Percentiles rank a stretch among this genome's conserved stretches.
phyloP scores from a whole-genome alignment of 768 basidiomycete genomes.

The Calocybe indica region DNA sequence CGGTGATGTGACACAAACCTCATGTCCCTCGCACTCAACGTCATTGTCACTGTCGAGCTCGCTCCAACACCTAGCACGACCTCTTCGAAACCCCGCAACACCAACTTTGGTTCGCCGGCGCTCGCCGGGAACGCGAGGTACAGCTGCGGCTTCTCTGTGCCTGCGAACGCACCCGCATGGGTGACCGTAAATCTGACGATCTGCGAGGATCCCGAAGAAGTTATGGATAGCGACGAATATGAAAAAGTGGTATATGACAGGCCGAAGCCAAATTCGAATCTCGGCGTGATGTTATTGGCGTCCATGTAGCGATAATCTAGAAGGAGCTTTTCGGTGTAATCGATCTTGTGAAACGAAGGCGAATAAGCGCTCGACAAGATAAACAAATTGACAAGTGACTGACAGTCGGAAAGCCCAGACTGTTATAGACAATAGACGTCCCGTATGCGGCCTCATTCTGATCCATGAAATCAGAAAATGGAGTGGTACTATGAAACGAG shows the following conservation, averaged over 20 bases:
- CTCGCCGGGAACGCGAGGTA: conserved; percentile 44
- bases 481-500: neutral
- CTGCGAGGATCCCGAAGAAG: conserved; percentile 24
- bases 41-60: conserved; percentile 28
- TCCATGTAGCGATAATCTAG: conserved; percentile 70
- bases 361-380: neutral
- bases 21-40: conserved; percentile 33
- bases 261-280: conserved; percentile 68
- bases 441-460: conserved; percentile 35
- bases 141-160: conserved; percentile 48
- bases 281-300: conserved; percentile 41
- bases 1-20: conserved; percentile 27
- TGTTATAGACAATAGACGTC: conserved; percentile 37
- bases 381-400: conserved; percentile 11
- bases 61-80: conserved; percentile 32
- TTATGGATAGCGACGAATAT: conserved; percentile 46
- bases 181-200: conserved; percentile 36
- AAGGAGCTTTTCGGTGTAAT: conserved; percentile 60
- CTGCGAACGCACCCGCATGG: conserved; percentile 43
- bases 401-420: conserved; percentile 33
- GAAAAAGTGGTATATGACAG: conserved; percentile 69
- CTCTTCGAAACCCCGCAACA: conserved; percentile 48
- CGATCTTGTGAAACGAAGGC: conserved; percentile 32
- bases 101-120: conserved; percentile 42
- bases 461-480: neutral